Base-by-base conservation (phyloP, 2,329 filamentous ascomycete genomes). In the Diaporthe sp. region DNA sequence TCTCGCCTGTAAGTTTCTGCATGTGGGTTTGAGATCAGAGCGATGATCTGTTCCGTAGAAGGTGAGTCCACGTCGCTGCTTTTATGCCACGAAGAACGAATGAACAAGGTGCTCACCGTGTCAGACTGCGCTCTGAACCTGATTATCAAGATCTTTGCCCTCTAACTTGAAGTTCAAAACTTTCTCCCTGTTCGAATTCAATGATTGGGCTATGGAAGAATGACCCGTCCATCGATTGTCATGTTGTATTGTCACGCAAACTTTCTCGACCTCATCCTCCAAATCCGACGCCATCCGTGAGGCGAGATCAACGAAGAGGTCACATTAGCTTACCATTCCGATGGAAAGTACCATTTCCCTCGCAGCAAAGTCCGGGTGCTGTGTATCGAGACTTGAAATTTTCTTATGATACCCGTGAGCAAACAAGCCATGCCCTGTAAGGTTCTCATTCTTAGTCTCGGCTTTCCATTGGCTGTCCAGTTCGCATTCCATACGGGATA, bases 1-100 rank as follows among this genome's bases (percentile, higher is more conserved):
- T 80, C 78, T 4, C 62, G 68, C 28, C 70, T 75, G 87, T 87
- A 2, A 88, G 81, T 2, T 84, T 86, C 17, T 82, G 81, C 31
- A 17, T 57, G 15, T 3, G 5, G 53, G 25, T 57, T 57, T 19
- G 53, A 31, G 13, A 57, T 57, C 25, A 57, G 53, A 31, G 53
- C 13, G 25, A 57, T 31, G 15, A 57, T 31, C 53, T 31, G 6
- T 5, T 31, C 13, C 15, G 25, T 1, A 2, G 4, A 9, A 31
- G 53, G 5, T 57, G 3, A 57, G 53, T 57, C 25, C 15, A 57
- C 4, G 3, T 34, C 4, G 28, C 28, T 19, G 9, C n/a, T 12
- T 4, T 1, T 1, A 34, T 19, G 4, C 3, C 25, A 19, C 15
- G 9, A 2, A 9, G 8, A 7, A 15, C 0, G 3, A 3, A 57